Evolutionary conservation across 768 basidiomycete genomes (phyloP).

Genomic region (Kwoniella botswanensis): DNA sequence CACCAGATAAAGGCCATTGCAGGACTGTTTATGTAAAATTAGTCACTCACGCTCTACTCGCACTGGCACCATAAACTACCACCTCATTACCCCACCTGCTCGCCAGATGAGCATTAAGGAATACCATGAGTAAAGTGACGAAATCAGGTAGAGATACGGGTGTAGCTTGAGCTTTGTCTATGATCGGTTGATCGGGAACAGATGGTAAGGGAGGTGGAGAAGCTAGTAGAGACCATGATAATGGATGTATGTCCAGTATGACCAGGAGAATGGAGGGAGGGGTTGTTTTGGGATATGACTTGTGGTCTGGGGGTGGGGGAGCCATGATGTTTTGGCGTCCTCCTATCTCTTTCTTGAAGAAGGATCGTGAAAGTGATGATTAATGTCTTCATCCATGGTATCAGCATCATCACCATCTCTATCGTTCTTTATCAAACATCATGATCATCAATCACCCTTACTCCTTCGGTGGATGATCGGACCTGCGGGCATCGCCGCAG

Average conservation of each 20-base stretch:
- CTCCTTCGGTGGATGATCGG: too few species aligned
- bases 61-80: slow-evolving; percentile 80
- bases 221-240: slow-evolving; percentile 80
- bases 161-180: slow-evolving; percentile 48
- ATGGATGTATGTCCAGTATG: slow-evolving; percentile 81
- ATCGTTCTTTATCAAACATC: not conserved
- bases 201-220: slow-evolving; percentile 38
- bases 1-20: too few species aligned
- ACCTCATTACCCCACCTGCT: slow-evolving; percentile 88
- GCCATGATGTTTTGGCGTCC: slow-evolving; percentile 5
- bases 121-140: slow-evolving; percentile 82
- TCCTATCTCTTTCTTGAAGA: not conserved
- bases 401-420: not conserved
- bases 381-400: too few species aligned
- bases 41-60: slow-evolving; percentile 47
- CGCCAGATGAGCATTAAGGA: slow-evolving; percentile 91
- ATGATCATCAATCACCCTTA: not conserved
- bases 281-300: slow-evolving; percentile 24
- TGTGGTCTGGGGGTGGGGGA: not conserved
- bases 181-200: slow-evolving; percentile 11
- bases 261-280: slow-evolving; percentile 71
- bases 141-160: slow-evolving; percentile 73
- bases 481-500: slow-evolving; percentile 1
- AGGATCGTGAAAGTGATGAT: too few species aligned
- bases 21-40: not conserved